phyloP scores from a whole-genome alignment of 2,329 filamentous ascomycete genomes.

The Colletotrichum sp. region DNA sequence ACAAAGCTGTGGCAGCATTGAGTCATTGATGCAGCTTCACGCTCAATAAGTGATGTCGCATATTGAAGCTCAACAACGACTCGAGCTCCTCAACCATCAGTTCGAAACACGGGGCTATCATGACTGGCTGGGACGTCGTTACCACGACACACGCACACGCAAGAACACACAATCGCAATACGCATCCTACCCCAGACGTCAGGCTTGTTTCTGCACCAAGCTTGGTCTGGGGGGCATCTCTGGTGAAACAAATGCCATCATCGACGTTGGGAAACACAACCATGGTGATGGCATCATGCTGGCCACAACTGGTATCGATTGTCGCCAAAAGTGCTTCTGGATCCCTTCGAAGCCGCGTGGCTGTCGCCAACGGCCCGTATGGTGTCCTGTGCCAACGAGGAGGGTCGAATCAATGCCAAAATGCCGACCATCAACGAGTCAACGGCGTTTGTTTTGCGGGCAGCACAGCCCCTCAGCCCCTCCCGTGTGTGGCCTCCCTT shows the following conservation, averaged over 20 bases:
- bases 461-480: conserved; percentile 22
- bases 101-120: conserved; percentile 16
- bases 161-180: neutral
- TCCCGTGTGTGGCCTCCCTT: neutral
- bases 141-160: neutral
- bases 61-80: neutral
- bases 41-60: neutral
- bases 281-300: conserved; percentile 9
- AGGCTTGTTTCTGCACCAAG: neutral
- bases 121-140: neutral
- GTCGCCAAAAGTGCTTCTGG: neutral
- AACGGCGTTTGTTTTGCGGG: conserved; percentile 9
- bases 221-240: neutral
- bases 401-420: conserved; percentile 17
- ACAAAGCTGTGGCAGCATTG: neutral
- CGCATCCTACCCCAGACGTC: neutral
- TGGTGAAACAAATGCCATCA: conserved; percentile 12
- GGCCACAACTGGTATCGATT: neutral
- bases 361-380: neutral
- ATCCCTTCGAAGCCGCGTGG: conserved; percentile 5
- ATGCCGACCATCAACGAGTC: conserved; percentile 15
- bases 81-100: neutral
- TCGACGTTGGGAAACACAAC: neutral
- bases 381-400: conserved; percentile 5
- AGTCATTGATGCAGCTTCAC: neutral